Evolutionary conservation across 805 yeast genomes (phyloP), one percentile per base, ranked within the genome.

Genomic region (Cyberlindnera japonica): DNA sequence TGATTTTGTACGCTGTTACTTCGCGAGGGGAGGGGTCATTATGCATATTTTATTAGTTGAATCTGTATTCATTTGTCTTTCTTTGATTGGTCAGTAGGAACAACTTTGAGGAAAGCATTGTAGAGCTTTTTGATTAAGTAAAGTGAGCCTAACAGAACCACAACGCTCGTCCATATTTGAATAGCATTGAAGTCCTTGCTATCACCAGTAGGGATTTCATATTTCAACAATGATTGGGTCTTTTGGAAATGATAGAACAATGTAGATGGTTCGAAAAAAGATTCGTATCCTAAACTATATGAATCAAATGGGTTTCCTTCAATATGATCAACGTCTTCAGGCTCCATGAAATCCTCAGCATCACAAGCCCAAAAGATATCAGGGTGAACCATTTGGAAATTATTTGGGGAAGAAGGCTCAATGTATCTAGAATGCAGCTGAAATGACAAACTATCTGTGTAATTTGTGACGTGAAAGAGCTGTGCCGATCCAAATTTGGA

Each of bases 381-480:
- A 4, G 81, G 79, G 26, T 37, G 66, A 55, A 54, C 64, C 14
- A 37, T 35, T 41, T 14, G 54, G 42, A 24, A 58, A 33, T 49
- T 41, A 27, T 43, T 41, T 19, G 40, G 36, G 29, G 50, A 20
- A 2, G 53, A 40, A 3, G 81, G 81, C 22, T 49, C 50, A 10
- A 67, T 65, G 49, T 78, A 78, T 35, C 83, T 65, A 27, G 77
- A 67, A 52, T 78, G 83, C 47, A 74, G 52, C 6, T 71, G 71
- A 6, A 77, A 54, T 17, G 61, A 68, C 27, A 66, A 49, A 5
- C 52, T 49, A 17, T 54, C 38, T 19, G 45, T 28, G 16, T 44
- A 35, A 12, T 50, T 44, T n/a, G 49, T 48, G 12, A 71, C 43
- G 33, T 59, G 61, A 23, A 75, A 61, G 16, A 77, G 51, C 16